Percentiles rank a stretch among this genome's conserved stretches.
Conservation (phyloP, 176 grass and related monocot genomes). For the Phyllostachys edulis region DNA sequence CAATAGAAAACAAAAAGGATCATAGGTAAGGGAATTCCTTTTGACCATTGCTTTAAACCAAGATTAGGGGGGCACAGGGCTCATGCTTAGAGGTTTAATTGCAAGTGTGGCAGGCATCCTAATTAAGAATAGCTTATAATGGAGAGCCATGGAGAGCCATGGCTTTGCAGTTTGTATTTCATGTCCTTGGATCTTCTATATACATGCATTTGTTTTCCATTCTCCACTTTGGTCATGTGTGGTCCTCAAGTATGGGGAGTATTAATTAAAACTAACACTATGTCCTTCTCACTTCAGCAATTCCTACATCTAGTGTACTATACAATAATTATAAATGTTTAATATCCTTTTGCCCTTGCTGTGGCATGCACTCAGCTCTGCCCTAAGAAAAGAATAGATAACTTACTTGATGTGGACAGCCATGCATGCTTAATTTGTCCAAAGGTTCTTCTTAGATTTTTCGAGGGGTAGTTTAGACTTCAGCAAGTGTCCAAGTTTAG, state of each 20-base stretch:
- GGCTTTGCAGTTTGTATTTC: constrained; percentile 22
- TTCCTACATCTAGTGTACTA: neutral
- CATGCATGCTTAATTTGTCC: constrained; percentile 3
- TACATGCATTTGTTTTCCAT: constrained; percentile 25
- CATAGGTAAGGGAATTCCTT: constrained; percentile 36
- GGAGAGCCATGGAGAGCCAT: constrained; percentile 17
- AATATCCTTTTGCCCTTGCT: neutral
- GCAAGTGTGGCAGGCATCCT: constrained; percentile 30
- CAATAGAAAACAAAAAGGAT: constrained; percentile 50
- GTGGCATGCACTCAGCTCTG: neutral
- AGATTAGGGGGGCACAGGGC: constrained; percentile 28
- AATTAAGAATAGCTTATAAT: constrained; percentile 36
- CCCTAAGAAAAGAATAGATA: neutral
- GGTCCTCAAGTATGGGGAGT: constrained; percentile 27
- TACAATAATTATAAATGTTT: neutral
- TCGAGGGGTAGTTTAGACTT: neutral
- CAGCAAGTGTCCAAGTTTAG: constrained; percentile 1
- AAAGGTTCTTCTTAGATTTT: constrained; percentile 22
- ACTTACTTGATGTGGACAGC: neutral
- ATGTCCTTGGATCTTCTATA: constrained; percentile 20
- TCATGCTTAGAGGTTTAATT: constrained; percentile 25
- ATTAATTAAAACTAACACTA: constrained; percentile 2
- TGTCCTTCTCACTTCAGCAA: constrained; percentile 21
- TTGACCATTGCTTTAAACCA: constrained; percentile 53
- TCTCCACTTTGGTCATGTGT: constrained; percentile 36